Conservation (phyloP, 2,329 filamentous ascomycete species). For the Fusarium dimerum region DNA sequence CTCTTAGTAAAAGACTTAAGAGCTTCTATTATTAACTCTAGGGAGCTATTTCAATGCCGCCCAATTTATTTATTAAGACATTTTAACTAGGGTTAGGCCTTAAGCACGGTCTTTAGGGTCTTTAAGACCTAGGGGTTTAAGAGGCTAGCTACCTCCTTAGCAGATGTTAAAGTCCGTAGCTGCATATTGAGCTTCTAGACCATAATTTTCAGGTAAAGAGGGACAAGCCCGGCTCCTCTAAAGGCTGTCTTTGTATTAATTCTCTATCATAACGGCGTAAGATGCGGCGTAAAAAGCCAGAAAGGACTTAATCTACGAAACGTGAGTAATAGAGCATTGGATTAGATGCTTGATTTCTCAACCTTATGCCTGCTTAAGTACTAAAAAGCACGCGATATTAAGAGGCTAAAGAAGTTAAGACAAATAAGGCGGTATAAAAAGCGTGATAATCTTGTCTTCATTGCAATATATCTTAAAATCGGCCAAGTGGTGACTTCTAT, state of each 20-base stretch:
- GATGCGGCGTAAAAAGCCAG: slow-evolving; percentile 29
- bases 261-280: slow-evolving; percentile 25
- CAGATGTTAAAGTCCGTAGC: no score
- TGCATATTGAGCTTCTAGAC: slow-evolving; percentile 23
- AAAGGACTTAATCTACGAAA: slow-evolving; percentile 31
- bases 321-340: slow-evolving; percentile 29
- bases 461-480: slow-evolving; percentile 36
- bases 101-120: no score
- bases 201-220: slow-evolving; percentile 32
- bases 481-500: slow-evolving; percentile 36
- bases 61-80: no score
- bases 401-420: no score
- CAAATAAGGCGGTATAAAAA: slow-evolving; percentile 10
- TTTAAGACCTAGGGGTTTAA: no score
- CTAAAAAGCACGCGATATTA: slow-evolving; percentile 35
- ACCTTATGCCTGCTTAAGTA: slow-evolving; percentile 36
- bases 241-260: slow-evolving; percentile 34
- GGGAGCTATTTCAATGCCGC: no score
- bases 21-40: no score
- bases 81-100: no score
- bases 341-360: slow-evolving; percentile 31
- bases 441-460: slow-evolving; percentile 7
- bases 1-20: no score
- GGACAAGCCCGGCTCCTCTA: slow-evolving; percentile 34
- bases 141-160: no score